These are phyloP conservation scores for Blastosporella zonata DNA, from an alignment of 1,284 basidiomycete genomes.

Conservation along the genomic window DNA sequence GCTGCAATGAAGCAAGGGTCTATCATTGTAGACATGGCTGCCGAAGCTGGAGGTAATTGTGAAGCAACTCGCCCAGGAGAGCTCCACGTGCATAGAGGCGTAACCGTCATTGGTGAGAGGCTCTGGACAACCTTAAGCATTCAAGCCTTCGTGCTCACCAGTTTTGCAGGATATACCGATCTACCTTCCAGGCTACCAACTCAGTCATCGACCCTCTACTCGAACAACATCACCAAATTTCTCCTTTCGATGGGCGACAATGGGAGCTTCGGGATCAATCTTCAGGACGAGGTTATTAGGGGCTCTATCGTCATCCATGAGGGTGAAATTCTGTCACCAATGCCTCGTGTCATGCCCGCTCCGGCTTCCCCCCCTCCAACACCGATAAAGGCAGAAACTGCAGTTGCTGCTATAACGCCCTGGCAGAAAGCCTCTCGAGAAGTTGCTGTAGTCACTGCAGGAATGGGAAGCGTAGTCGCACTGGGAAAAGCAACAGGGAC, in stretches of 20 bases:
- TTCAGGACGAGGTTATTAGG: slow-evolving; percentile 80
- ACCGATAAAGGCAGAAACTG: slow-evolving; percentile 49
- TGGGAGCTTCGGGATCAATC: slow-evolving; percentile 60
- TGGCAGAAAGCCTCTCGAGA: slow-evolving; percentile 79
- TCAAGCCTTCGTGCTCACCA: slow-evolving; percentile 6
- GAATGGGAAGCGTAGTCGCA: slow-evolving; percentile 69
- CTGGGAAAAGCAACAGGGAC: slow-evolving; percentile 76
- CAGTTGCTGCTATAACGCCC: slow-evolving; percentile 65
- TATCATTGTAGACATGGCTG: slow-evolving; percentile 81
- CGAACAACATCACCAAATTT: slow-evolving; percentile 88
- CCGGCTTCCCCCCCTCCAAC: slow-evolving; percentile 50
- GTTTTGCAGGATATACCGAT: slow-evolving; percentile 66
- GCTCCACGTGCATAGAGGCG: slow-evolving; percentile 63
- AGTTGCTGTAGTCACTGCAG: slow-evolving; percentile 67
- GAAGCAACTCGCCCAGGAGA: slow-evolving; percentile 77
- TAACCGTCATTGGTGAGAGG: slow-evolving; percentile 73
- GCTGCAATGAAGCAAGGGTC: slow-evolving; percentile 86
- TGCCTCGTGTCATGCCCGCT: slow-evolving; percentile 61
- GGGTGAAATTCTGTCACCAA: slow-evolving; percentile 63
- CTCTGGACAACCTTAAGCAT: neutral
- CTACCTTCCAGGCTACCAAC: slow-evolving; percentile 81
- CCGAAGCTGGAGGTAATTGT: slow-evolving; percentile 84
- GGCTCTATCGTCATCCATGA: slow-evolving; percentile 76
- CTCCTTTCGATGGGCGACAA: slow-evolving; percentile 73
- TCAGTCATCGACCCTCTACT: slow-evolving; percentile 83